A percentile compares a stretch with the other conserved stretches of the same genome.
phyloP scores from a whole-genome alignment of 768 basidiomycete genomes.

The Sarcodon sp. region DNA sequence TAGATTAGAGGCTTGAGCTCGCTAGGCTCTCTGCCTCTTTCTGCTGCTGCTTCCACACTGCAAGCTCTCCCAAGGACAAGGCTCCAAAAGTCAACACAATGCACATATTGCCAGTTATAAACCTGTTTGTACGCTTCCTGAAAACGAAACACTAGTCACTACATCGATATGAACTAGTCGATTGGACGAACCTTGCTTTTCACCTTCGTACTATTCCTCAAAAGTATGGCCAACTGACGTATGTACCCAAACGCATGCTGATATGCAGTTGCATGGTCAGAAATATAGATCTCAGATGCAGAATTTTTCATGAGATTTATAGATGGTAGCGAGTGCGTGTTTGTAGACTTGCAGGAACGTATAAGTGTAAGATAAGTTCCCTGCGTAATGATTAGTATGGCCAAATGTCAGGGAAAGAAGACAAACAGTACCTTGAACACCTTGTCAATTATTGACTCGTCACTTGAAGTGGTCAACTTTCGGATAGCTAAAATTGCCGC shows the following conservation, averaged over 20 bases:
- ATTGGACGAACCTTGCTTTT: conserved; percentile 54
- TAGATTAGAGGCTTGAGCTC: conserved; percentile 85
- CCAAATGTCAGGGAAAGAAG: neutral
- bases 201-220: conserved; percentile 84
- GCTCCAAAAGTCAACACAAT: conserved; percentile 94
- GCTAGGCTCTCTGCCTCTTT: conserved; percentile 47
- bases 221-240: conserved; percentile 85
- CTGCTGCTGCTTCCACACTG: conserved; percentile 38
- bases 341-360: conserved; percentile 77
- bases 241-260: conserved; percentile 96
- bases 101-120: conserved; percentile 98
- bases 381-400: neutral
- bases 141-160: conserved; percentile 1
- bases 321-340: conserved; percentile 72
- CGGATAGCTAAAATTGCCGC: conserved; percentile 79
- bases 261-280: conserved; percentile 65
- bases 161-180: neutral
- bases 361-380: conserved; percentile 75
- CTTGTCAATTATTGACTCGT: conserved; percentile 71
- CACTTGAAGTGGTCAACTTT: conserved; percentile 62
- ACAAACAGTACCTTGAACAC: conserved; percentile 61
- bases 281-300: conserved; percentile 81
- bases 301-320: conserved; percentile 98
- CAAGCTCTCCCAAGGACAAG: conserved; percentile 79
- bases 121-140: conserved; percentile 90